Percentiles rank a stretch among this genome's conserved stretches.
These are phyloP conservation scores for Plasmodium inui DNA, from an alignment of 169 alveolate species.

Conservation along the genomic window DNA sequence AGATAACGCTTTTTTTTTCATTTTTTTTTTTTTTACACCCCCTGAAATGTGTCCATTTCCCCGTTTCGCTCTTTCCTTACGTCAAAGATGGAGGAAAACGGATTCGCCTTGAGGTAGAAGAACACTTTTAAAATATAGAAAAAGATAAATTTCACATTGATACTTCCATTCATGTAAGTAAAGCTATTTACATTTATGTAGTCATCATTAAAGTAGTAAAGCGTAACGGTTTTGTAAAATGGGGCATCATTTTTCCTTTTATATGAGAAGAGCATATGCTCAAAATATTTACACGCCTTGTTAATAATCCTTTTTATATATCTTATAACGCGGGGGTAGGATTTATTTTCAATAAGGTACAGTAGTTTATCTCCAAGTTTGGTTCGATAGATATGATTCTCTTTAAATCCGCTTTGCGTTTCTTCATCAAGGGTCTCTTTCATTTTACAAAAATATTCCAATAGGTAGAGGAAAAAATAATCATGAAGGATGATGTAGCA, in stretches of 20 bases:
- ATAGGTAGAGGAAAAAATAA: constrained; percentile 42
- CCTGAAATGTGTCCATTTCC: background rate
- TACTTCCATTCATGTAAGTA: constrained; percentile 53
- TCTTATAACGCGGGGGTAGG: constrained; percentile 45
- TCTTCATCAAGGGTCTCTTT: background rate
- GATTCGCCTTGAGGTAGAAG: constrained; percentile 52
- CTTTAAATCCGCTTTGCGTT: background rate
- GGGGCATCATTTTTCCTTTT: constrained; percentile 4
- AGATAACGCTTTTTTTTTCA: background rate
- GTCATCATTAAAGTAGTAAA: constrained; percentile 58
- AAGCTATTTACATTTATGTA: constrained; percentile 40
- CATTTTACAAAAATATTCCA: constrained; percentile 36
- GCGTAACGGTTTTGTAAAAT: background rate
- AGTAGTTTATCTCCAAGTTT: constrained; percentile 44
- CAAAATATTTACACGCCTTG: constrained; percentile 55
- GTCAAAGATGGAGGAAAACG: constrained; percentile 66
- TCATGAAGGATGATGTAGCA: constrained; percentile 64
- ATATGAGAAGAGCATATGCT: constrained; percentile 6
- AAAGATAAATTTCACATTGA: constrained; percentile 55
- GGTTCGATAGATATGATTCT: constrained; percentile 15
- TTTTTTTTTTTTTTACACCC: background rate
- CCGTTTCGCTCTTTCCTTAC: constrained; percentile 19
- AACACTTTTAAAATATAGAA: constrained; percentile 49
- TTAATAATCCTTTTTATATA: constrained; percentile 37
- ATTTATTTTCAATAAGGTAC: constrained; percentile 17